A percentile compares a stretch with the other conserved stretches of the same genome.
Conservation (phyloP, 768 basidiomycete genomes). For the Rhizopogon rudus region DNA sequence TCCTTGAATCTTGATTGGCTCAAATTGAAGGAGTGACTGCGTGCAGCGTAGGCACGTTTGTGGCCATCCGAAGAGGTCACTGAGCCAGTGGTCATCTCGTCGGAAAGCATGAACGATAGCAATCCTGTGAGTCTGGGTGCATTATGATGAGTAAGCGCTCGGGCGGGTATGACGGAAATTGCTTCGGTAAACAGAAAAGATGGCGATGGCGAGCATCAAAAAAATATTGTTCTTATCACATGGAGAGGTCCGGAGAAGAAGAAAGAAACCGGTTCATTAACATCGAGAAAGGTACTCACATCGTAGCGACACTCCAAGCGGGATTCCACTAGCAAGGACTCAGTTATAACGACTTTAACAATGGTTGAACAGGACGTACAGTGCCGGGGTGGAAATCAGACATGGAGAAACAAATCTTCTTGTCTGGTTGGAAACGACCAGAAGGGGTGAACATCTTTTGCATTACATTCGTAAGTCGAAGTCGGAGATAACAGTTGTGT, state of each 20-base stretch:
- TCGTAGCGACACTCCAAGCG: slow-evolving; percentile 92
- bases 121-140: slow-evolving; percentile 81
- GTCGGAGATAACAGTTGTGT: slow-evolving; percentile 1
- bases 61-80: slow-evolving; percentile 76
- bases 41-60: slow-evolving; percentile 69
- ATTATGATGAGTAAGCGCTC: slow-evolving; percentile 1
- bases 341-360: not conserved
- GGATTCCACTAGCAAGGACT: slow-evolving; percentile 75
- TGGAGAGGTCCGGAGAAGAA: slow-evolving; percentile 8
- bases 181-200: slow-evolving; percentile 3
- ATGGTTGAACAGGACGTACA: slow-evolving; percentile 40
- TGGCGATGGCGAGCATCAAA: slow-evolving; percentile 3
- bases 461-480: not conserved
- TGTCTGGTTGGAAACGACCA: slow-evolving; percentile 86
- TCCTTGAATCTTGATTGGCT: slow-evolving; percentile 76
- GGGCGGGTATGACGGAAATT: not conserved
- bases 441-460: slow-evolving; percentile 85
- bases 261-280: not conserved
- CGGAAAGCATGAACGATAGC: slow-evolving; percentile 90
- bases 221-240: not conserved
- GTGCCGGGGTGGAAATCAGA: slow-evolving; percentile 91
- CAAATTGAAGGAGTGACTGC: slow-evolving; percentile 86
- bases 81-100: slow-evolving; percentile 96
- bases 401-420: slow-evolving; percentile 98
- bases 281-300: slow-evolving; percentile 46